Conservation (phyloP, 1,139 yeast species). For the Casaregolazyma suthepensis region DNA sequence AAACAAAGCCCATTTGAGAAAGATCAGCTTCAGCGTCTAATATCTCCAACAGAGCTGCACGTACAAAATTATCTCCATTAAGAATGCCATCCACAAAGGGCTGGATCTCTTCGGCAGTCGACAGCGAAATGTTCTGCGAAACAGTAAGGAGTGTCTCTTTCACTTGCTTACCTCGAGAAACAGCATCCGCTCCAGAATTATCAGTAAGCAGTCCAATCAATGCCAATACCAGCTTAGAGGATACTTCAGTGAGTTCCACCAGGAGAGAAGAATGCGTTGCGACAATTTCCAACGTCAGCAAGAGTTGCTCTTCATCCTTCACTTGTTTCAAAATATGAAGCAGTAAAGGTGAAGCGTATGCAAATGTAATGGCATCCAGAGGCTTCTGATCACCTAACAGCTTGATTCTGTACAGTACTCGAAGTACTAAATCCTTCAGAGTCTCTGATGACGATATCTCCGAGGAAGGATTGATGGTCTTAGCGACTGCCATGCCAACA, state of each 20-base stretch:
- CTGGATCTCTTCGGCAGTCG: constrained; percentile 52
- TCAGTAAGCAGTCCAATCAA: constrained; percentile 45
- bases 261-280: constrained; percentile 72
- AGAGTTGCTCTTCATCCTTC: constrained; percentile 70
- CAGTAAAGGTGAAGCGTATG: constrained; percentile 69
- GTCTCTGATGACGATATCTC: constrained; percentile 43
- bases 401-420: constrained; percentile 69
- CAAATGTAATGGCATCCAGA: constrained; percentile 60
- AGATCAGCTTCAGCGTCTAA: constrained; percentile 84
- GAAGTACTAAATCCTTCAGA: constrained; percentile 48
- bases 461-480: background rate
- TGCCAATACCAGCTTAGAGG: constrained; percentile 60
- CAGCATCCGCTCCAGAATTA: constrained; percentile 33
- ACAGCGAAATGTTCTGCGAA: constrained; percentile 66
- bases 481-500: constrained; percentile 57
- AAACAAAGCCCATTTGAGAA: constrained; percentile 45
- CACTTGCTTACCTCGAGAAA: constrained; percentile 70
- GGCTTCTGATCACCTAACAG: constrained; percentile 68
- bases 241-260: constrained; percentile 52
- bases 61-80: constrained; percentile 62
- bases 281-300: constrained; percentile 71
- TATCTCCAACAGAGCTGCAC: constrained; percentile 73
- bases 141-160: constrained; percentile 78
- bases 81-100: constrained; percentile 55
- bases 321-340: constrained; percentile 41